phyloP scores from a whole-genome alignment of 1,284 basidiomycete genomes.

The Inonotus obliquus region DNA sequence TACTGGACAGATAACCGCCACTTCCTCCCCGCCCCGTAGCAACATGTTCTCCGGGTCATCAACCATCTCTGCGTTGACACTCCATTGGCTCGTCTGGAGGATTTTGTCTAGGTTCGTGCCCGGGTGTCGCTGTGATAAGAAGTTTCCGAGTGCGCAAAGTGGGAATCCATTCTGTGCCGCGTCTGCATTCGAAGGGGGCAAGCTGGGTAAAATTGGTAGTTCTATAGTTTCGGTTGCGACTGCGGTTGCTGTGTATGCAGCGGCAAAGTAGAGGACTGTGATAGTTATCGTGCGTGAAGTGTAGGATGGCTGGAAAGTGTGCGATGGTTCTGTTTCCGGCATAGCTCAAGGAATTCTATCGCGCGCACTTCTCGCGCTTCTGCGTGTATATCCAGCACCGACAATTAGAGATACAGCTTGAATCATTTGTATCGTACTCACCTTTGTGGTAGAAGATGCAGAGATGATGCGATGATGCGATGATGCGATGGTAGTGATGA shows the following conservation, averaged over 20 bases:
- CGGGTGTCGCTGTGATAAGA: constrained; percentile 53
- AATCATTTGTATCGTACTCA: no score
- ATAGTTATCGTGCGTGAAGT: no score
- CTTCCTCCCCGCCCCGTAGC: constrained; percentile 68
- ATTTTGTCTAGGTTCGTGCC: constrained; percentile 45
- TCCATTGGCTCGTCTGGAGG: constrained; percentile 63
- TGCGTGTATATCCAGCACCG: no score
- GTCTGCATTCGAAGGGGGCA: background rate
- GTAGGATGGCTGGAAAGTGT: no score
- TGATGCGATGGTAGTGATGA: no score
- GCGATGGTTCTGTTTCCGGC: no score
- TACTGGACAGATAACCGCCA: constrained; percentile 78
- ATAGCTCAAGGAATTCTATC: no score
- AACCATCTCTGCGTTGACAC: constrained; percentile 76
- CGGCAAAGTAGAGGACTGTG: constrained; percentile 75
- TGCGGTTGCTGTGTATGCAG: constrained; percentile 65
- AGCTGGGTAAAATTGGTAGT: constrained; percentile 35
- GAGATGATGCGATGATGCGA: no score
- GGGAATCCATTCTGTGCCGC: constrained; percentile 29
- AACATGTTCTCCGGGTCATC: constrained; percentile 44
- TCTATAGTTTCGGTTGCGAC: constrained; percentile 44
- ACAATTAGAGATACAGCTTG: no score
- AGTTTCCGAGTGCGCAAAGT: constrained; percentile 47
- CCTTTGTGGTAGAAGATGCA: no score
- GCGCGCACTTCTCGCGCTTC: no score